Conservation (phyloP, 257 asterid genomes). For the Scutellaria baicalensis region DNA sequence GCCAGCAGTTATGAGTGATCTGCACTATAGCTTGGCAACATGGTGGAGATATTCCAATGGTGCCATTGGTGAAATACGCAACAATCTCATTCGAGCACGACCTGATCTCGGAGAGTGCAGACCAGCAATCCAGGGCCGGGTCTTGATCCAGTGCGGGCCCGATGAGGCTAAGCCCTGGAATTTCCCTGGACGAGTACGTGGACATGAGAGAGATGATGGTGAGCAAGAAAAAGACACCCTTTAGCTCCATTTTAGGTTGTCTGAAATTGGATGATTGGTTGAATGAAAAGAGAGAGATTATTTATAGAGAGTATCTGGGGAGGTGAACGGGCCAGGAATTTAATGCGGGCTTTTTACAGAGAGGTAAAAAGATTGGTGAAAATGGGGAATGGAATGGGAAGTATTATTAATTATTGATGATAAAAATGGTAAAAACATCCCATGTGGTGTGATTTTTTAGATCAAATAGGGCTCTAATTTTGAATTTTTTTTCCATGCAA, state of each 20-base stretch:
- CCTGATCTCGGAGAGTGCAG: constrained; percentile 32
- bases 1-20: constrained; percentile 46
- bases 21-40: constrained; percentile 36
- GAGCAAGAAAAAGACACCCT: constrained; percentile 9
- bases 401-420: background rate
- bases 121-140: constrained; percentile 27
- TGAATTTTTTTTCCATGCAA: background rate
- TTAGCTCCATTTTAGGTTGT: constrained; percentile 6
- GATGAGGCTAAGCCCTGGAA: background rate
- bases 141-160: background rate
- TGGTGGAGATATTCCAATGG: constrained; percentile 13
- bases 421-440: background rate
- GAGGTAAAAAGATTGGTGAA: background rate
- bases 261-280: background rate
- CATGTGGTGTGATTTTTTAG: background rate
- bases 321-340: constrained; percentile 7
- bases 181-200: background rate
- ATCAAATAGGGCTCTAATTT: background rate
- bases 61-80: constrained; percentile 24
- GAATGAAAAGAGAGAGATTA: background rate
- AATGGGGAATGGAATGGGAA: background rate
- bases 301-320: constrained; percentile 12
- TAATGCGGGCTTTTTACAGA: background rate
- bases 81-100: constrained; percentile 38
- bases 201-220: constrained; percentile 11